Base-by-base conservation (phyloP, 176 grass and related monocot species). In the Saccharum officinarum region DNA sequence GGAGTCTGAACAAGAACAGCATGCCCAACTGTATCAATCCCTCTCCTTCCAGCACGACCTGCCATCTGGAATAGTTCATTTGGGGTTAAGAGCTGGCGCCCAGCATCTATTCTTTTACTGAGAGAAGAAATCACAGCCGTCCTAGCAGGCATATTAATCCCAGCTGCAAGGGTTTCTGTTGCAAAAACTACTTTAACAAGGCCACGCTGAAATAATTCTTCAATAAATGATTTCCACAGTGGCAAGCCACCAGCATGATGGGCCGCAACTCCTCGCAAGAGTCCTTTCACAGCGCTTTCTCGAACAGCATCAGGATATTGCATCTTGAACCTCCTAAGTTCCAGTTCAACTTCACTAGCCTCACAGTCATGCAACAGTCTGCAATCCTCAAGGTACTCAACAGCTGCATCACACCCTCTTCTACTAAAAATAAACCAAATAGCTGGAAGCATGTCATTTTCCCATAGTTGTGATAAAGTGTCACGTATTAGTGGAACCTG, bases 401-500 rank as follows among this genome's bases (percentile, higher is more conserved):
- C 91, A 73, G 96, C 91, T 71, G 96, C 96, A 87, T 98, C 96
- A 81, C 96, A 98, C 67, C 96, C 96, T 95, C 89, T 94, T 88
- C 96, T 91, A 83, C 93, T 98, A 88, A 98, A 98, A 82, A 98
- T 95, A 88, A 98, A 98, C 96, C 96, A 98, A 87, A 98, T 94
- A 88, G 89, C 83, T 75, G 96, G 96, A 85, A 98, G 93, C 96
- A 94, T 98, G 87, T 94, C 89, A 33, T 82, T 95, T 79, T 89
- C 82, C 78, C 88, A 88, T 68, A 98, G 90, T 47, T 98, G 96
- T 74, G 89, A 93, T 72, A 98, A 79, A 75, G 93, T 98, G 74
- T 98, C 96, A 41, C 86, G 90, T 89, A 95, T 95, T 80, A 95
- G 92, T 90, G 96, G 96, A 92, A 98, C 91, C 96, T 98, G 93